Evolutionary conservation across 2,329 filamentous ascomycete genomes (phyloP).

Genomic region (Lecanosticta acicola): DNA sequence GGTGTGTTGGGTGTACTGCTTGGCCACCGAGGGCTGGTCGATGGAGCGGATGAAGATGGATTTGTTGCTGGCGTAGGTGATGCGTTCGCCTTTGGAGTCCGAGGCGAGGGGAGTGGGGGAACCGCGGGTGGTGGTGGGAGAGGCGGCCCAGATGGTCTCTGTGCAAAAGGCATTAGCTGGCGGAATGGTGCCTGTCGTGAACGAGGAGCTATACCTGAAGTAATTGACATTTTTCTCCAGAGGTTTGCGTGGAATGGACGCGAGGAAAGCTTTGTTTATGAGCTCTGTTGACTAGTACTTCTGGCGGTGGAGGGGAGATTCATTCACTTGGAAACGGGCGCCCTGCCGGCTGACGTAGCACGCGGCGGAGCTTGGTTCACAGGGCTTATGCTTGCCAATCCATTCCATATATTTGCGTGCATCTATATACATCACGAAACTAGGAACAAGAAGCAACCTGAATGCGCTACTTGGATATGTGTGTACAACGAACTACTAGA

Average conservation of each 20-base stretch:
- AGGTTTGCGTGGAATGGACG: background rate
- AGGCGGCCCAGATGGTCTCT: slow-evolving; percentile 76
- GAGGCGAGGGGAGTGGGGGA: slow-evolving; percentile 83
- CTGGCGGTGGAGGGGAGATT: too few relatives aligned
- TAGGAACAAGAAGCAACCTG: too few relatives aligned
- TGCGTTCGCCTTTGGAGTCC: slow-evolving; percentile 82
- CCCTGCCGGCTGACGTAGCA: too few relatives aligned
- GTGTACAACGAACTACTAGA: too few relatives aligned
- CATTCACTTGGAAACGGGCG: too few relatives aligned
- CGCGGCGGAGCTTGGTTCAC: too few relatives aligned
- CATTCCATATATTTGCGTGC: too few relatives aligned
- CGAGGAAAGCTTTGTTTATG: background rate
- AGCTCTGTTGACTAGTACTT: too few relatives aligned
- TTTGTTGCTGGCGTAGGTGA: slow-evolving; percentile 93
- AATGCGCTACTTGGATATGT: too few relatives aligned
- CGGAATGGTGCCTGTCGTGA: background rate
- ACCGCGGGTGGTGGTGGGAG: slow-evolving; percentile 76
- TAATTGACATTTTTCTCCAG: slow-evolving; percentile 22
- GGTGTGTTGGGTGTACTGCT: slow-evolving; percentile 90
- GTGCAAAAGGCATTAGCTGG: slow-evolving; percentile 2
- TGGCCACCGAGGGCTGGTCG: slow-evolving; percentile 75
- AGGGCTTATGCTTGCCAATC: too few relatives aligned
- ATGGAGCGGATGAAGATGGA: slow-evolving; percentile 94
- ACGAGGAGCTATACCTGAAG: slow-evolving; percentile 12
- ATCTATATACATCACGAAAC: too few relatives aligned